These are phyloP conservation scores for Colletotrichum sp. DNA, from an alignment of 2,329 filamentous ascomycete genomes.

Conservation along the genomic window DNA sequence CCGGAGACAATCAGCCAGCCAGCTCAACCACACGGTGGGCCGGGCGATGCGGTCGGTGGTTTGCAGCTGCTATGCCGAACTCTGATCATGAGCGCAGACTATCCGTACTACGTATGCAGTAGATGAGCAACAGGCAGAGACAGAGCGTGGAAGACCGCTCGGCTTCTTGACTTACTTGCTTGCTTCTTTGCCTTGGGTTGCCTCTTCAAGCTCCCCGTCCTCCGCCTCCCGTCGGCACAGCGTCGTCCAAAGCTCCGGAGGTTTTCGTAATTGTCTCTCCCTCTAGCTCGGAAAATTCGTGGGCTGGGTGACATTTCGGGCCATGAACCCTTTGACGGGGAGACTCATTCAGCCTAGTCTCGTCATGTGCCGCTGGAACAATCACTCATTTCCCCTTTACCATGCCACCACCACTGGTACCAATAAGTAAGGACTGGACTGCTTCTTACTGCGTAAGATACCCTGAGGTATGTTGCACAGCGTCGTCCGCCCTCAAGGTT, in stretches of 20 bases:
- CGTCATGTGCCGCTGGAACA: background rate
- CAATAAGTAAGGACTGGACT: background rate
- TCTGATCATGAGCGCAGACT: background rate
- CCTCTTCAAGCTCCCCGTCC: background rate
- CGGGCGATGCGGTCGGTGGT: background rate
- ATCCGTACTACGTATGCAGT: too few species aligned
- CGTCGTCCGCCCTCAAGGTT: slow-evolving; percentile 1
- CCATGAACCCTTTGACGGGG: background rate
- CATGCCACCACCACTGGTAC: background rate
- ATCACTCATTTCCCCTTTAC: slow-evolving; percentile 4
- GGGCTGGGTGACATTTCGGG: slow-evolving; percentile 8
- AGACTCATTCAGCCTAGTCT: slow-evolving; percentile 1
- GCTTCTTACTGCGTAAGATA: background rate
- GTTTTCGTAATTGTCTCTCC: background rate
- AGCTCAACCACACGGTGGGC: background rate
- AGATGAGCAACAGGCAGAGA: background rate
- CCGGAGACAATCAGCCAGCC: background rate
- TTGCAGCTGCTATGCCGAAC: background rate
- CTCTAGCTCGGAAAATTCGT: background rate
- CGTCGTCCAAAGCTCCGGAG: background rate
- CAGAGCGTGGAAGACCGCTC: background rate
- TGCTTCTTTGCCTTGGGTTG: background rate
- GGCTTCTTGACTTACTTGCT: background rate
- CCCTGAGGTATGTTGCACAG: background rate
- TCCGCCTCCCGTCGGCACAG: background rate